A percentile compares a stretch with the other conserved stretches of the same genome.
Conservation (phyloP, 495 filamentous ascomycete genomes). For the Haplographium delicatum region DNA sequence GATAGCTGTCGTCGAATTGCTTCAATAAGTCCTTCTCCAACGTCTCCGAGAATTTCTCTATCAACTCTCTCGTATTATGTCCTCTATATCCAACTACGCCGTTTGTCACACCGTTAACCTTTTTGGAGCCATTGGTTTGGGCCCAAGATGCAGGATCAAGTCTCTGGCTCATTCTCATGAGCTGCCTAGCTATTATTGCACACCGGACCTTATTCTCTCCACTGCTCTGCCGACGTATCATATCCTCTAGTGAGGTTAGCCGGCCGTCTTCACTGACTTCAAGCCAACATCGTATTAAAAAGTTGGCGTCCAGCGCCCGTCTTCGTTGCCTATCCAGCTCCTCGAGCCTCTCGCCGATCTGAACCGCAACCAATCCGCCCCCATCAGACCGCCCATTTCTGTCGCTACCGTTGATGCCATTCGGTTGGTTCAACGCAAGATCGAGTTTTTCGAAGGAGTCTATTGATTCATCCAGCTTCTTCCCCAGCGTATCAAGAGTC, state of each 20-base stretch:
- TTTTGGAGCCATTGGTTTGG: conserved; percentile 47
- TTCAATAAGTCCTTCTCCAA: conserved; percentile 92
- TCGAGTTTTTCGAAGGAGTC: conserved; percentile 87
- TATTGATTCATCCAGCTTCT: conserved; percentile 86
- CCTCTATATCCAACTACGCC: conserved; percentile 37
- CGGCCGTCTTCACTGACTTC: conserved; percentile 84
- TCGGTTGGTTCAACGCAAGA: conserved; percentile 58
- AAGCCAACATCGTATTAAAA: conserved; percentile 92
- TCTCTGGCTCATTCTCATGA: conserved; percentile 81
- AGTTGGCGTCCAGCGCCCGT: conserved; percentile 86
- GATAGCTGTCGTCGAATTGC: conserved; percentile 95
- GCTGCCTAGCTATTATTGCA: conserved; percentile 82
- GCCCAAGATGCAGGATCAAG: conserved; percentile 71
- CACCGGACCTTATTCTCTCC: conserved; percentile 84
- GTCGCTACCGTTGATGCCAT: conserved; percentile 24
- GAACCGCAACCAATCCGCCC: conserved; percentile 82
- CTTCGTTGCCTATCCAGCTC: conserved; percentile 88
- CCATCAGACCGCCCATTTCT: conserved; percentile 38
- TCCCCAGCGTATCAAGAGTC: conserved; percentile 76
- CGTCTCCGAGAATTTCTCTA: conserved; percentile 95
- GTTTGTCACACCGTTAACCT: conserved; percentile 51
- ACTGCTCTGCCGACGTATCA: conserved; percentile 64
- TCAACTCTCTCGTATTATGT: conserved; percentile 76
- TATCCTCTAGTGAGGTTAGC: conserved; percentile 72
- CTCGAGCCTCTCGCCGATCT: conserved; percentile 89